Evolutionary conservation across 2,329 filamentous ascomycete species (phyloP).

Genomic region (Nectriaceae sp.): DNA sequence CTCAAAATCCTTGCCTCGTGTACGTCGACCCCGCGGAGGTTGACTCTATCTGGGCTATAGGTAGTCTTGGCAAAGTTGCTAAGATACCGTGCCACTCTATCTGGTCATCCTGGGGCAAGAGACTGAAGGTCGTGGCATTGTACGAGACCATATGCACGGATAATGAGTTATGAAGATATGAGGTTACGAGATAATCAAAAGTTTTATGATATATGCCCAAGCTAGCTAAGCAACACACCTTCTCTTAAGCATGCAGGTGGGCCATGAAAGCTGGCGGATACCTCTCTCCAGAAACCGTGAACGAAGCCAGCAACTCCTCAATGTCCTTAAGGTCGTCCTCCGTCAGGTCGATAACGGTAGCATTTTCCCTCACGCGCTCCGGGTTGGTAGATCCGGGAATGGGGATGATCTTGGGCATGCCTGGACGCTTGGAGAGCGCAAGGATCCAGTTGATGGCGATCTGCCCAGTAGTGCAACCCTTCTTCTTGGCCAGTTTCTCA

Average conservation of each 20-base stretch:
- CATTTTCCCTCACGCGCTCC: constrained; percentile 62
- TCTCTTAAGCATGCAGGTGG: constrained; percentile 17
- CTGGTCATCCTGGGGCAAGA: constrained; percentile 35
- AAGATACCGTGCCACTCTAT: constrained; percentile 40
- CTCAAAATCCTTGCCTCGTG: constrained; percentile 31
- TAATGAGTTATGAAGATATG: constrained; percentile 11
- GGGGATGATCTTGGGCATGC: constrained; percentile 61
- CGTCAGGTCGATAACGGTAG: constrained; percentile 49
- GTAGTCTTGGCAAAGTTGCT: constrained; percentile 13
- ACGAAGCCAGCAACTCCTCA: constrained; percentile 48
- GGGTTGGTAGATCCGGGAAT: constrained; percentile 65
- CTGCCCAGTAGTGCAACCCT: constrained; percentile 63
- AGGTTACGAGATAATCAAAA: constrained; percentile 10
- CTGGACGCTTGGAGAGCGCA: constrained; percentile 49
- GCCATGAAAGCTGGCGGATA: constrained; percentile 41
- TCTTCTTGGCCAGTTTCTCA: constrained; percentile 57
- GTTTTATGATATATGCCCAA: neutral
- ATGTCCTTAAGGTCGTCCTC: constrained; percentile 54
- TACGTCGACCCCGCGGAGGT: constrained; percentile 32
- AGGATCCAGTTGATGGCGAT: constrained; percentile 67
- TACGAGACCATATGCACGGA: constrained; percentile 24
- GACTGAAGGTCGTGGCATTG: constrained; percentile 35
- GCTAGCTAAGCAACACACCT: neutral
- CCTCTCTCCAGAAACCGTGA: constrained; percentile 49
- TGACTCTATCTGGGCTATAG: constrained; percentile 15